Percentiles rank a stretch among this genome's conserved stretches.
phyloP scores from a whole-genome alignment of 768 basidiomycete genomes.

The Calvatia gigantea region DNA sequence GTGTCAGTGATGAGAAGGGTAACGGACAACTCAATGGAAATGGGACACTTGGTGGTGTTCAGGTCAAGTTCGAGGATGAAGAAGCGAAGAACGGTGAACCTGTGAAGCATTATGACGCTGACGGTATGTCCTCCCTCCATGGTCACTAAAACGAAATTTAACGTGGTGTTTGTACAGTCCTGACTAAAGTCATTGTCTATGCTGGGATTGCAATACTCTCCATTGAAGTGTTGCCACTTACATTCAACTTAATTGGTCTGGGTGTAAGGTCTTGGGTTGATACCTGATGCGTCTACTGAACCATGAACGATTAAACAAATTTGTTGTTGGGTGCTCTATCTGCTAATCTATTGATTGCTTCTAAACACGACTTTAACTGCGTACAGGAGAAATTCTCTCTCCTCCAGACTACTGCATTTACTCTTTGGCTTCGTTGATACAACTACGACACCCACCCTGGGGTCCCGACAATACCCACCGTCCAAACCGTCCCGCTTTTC shows the following conservation, averaged over 20 bases:
- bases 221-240: constrained; percentile 55
- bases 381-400: too few species aligned
- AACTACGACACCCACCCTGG: too few species aligned
- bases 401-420: too few species aligned
- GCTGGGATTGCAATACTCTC: constrained; percentile 78
- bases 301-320: too few species aligned
- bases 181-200: constrained; percentile 91
- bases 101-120: constrained; percentile 80
- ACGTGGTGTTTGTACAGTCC: constrained; percentile 39
- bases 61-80: constrained; percentile 24
- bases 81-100: constrained; percentile 28
- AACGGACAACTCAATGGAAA: too few species aligned
- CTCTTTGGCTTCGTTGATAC: too few species aligned
- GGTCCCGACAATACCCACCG: too few species aligned
- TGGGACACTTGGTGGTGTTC: constrained; percentile 21
- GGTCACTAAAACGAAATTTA: constrained; percentile 6
- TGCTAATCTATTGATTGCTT: too few species aligned
- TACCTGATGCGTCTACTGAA: too few species aligned
- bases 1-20: too few species aligned
- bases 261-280: constrained; percentile 41
- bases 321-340: background rate
- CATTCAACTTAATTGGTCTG: constrained; percentile 69
- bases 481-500: too few species aligned
- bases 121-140: constrained; percentile 49
- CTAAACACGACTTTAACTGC: too few species aligned